A percentile compares a stretch with the other conserved stretches of the same genome.
Evolutionary conservation across 805 yeast species (phyloP).

Genomic region (Yamadazyma scolyti): DNA sequence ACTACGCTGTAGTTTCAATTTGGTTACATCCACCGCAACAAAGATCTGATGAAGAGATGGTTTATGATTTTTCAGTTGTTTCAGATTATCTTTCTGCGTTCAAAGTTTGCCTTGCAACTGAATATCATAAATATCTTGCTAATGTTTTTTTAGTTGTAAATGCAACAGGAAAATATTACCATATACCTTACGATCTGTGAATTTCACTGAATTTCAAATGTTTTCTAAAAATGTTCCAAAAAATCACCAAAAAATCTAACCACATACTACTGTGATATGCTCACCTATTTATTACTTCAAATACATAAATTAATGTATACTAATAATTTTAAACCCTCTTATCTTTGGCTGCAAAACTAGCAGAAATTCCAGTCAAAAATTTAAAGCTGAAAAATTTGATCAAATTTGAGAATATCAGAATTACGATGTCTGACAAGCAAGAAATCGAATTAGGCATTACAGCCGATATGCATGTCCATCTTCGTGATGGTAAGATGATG

Average conservation of each 20-base stretch:
- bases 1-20: conserved; percentile 13
- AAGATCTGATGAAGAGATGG: conserved; percentile 4
- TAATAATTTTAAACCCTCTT: too few relatives aligned
- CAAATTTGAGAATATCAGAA: neutral
- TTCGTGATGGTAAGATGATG: conserved; percentile 93
- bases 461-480: conserved; percentile 94
- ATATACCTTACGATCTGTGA: too few relatives aligned
- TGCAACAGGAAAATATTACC: too few relatives aligned
- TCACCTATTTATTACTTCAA: too few relatives aligned
- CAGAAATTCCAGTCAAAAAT: neutral
- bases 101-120: conserved; percentile 2
- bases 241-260: too few relatives aligned
- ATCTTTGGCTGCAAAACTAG: neutral
- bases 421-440: conserved; percentile 3
- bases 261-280: too few relatives aligned
- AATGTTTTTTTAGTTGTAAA: too few relatives aligned
- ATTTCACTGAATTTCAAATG: too few relatives aligned
- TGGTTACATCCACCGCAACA: conserved; percentile 14
- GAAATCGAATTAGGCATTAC: conserved; percentile 60
- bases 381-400: neutral
- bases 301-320: too few relatives aligned
- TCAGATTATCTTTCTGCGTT: conserved; percentile 3
- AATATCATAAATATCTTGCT: too few relatives aligned
- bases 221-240: too few relatives aligned
- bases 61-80: conserved; percentile 5